Evolutionary conservation across 192 early-diverging fungal species (phyloP), one percentile per base, ranked within the genome.

Genomic region (Rhizophagus sp.): DNA sequence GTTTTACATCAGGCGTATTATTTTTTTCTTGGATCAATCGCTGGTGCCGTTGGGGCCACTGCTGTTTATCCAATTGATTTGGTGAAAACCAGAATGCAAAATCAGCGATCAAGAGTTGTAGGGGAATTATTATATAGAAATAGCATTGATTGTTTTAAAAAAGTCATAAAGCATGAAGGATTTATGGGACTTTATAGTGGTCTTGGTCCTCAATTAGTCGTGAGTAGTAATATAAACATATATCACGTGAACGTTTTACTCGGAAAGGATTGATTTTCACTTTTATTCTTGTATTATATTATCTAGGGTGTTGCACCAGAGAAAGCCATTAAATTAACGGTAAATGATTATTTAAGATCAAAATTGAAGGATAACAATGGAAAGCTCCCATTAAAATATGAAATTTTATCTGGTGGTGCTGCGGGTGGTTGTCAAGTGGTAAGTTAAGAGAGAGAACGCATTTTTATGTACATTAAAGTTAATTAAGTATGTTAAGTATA

Each of bases 61-160:
- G 92, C 91, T 69, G 96, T 99, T 33, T 99, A 97, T 84, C 97
- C 97, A 34, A 97, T 99, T 73, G 97, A 99, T 89, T 84, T 99
- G 73, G 96, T 97, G 82, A 99, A 99, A 87, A 99, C 97, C 6
- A 91, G 97, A 75, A 98, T 99, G 96, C 97, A 99, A 83, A 99
- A 97, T 85, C 97, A 99, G 85, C 89, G 96, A 62, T 91, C 92
- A 50, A 92, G 92, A 41, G 93, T 97, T 30, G 96, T 97, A 30
- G 96, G 96, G 33, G 94, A 97, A 81, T 83, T 95, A 79, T 80
- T 96, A 78, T 99, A 99, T 90, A 96, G 95, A 85, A 99, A 97
- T 89, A 93, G 93, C 85, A 84, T 93, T 69, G 96, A 99, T 84
- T 99, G 97, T 83, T 99, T 99, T 89, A 89, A 91, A 82, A 97